Evolutionary conservation across 768 basidiomycete genomes (phyloP), one percentile per base, ranked within the genome.

Genomic region (Russula sp.): DNA sequence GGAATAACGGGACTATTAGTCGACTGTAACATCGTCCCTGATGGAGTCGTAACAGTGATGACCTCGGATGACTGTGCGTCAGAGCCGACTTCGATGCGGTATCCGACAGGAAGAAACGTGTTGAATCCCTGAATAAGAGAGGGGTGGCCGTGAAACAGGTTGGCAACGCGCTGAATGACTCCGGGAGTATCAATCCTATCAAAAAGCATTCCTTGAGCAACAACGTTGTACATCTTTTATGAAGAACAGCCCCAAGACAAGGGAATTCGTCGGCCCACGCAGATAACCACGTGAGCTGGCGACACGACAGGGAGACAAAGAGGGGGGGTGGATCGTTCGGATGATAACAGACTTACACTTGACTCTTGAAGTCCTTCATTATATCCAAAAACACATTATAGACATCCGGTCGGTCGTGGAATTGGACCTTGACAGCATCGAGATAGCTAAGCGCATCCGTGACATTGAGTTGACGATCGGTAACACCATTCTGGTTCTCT

Each of bases 51-150:
- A 39, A 91, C 89, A 1, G 86, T 90, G 70, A 91, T 89, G 68
- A 80, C 78, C 39, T 83, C 80, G 39, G 80, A 75, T 61, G 87
- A 82, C n/a, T 81, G 77, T n/a, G 81, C 75, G 68, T 89, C 86
- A 37, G 76, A 77, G 14, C 81, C 81, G 68, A 86, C 88, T 68
- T 96, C 93, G 73, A 99, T 98, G 53, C 91, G 87, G 72, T 98
- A 99, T 16, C 96, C 96, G 22, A 84, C 81, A 3, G 96, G 96
- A 11, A 99, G 82, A 76, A 98, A 99, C 0, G 94, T 97, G 76
- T 98, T 98, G 82, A 99, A 99, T 10, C 95, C 95, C 74, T 96
- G 93, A 51, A 99, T 98, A 64, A 99, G 88, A 6, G 78, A 72
- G 0, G 92, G 91, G 70, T 97, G 93, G 2, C 91, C 92, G 60